phyloP scores from a whole-genome alignment of 345 rosid species.

The Cardamine occulta region DNA sequence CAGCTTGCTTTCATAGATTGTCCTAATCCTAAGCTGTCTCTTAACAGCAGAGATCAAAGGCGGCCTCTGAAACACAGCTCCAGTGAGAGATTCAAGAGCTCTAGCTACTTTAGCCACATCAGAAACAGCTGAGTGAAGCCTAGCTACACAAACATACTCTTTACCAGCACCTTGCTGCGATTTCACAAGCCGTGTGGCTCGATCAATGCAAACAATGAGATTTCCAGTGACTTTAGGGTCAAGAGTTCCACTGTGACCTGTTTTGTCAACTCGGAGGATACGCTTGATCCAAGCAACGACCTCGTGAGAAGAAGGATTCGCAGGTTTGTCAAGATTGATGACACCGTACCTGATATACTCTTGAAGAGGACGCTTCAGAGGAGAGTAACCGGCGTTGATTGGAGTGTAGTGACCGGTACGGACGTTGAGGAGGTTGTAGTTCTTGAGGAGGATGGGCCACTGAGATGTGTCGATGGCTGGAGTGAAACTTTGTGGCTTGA shows the following conservation, averaged over 20 bases:
- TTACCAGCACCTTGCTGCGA: constrained; percentile 98
- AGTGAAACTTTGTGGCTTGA: constrained; percentile 81
- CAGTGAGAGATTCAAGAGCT: constrained; percentile 86
- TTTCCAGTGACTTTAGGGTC: constrained; percentile 98
- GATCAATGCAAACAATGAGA: constrained; percentile 85
- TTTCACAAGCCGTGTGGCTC: constrained; percentile 94
- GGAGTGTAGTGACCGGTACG: constrained; percentile 99
- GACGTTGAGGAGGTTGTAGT: constrained; percentile 89
- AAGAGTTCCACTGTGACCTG: constrained; percentile 94
- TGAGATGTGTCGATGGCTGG: constrained; percentile 83
- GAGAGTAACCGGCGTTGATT: constrained; percentile 78
- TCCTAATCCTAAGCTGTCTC: constrained; percentile 93
- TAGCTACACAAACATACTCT: constrained; percentile 93
- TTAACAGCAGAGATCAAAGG: constrained; percentile 94
- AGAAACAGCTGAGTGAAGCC: constrained; percentile 82
- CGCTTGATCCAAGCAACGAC: constrained; percentile 99
- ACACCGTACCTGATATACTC: constrained; percentile 88
- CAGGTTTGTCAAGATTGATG: constrained; percentile 88
- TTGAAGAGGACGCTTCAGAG: constrained; percentile 82
- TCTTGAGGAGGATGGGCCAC: constrained; percentile 93
- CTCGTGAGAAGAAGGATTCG: constrained; percentile 96
- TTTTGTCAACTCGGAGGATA: constrained; percentile 85
- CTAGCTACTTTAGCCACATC: constrained; percentile 87
- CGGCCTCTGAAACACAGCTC: constrained; percentile 93
- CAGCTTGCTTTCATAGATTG: constrained; percentile 84